Evolutionary conservation across 2,329 filamentous ascomycete genomes (phyloP), one percentile per base, ranked within the genome.

Genomic region (Chaetomium sp.): DNA sequence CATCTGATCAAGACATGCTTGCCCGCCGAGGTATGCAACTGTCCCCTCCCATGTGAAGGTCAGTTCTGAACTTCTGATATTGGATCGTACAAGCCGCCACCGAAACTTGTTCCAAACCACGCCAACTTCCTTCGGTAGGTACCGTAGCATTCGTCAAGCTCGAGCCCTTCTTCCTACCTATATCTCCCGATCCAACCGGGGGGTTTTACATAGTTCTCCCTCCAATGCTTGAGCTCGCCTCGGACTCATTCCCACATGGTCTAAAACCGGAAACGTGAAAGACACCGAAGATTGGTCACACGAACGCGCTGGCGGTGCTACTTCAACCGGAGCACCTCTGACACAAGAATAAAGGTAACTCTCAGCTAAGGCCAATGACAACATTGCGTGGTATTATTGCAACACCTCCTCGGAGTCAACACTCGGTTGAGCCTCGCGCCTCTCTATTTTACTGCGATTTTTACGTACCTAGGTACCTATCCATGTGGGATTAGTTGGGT

Each of bases 11-110:
- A 33, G 13, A 12, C 12, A 2, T 49, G 10, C 2, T 31, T 58
- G 19, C 4, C 25, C 42, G 27, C 56, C 56, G 56, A 58, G 56
- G 56, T 25, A 58, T 58, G 42, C 56, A 49, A 58, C 56, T 27
- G 25, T 29, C 10, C 10, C 45, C 16, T 49, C 19, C 16, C 56
- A 58, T 58, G 56, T 58, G 56, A 58, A 49, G 42, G 9, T 33
- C 12, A 53, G 10, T 53, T 23, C 7, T 21, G 45, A 47, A 53
- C 7, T 53, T 23, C 7, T 21, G 45, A 47, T 10, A 42, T 42
- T n/a, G 38, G 19, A 42, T n/a, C 16, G 16, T 42, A 42, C 38
- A 42, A 42, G n/a, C 35, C 35, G 35, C 35, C 35, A 38, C 35
- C 35, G n/a, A 12, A 35, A 19, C 35, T 6, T 16, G 7, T n/a